Base-by-base conservation (phyloP, 1,139 yeast genomes). In the Waltiozyma sp. region DNA sequence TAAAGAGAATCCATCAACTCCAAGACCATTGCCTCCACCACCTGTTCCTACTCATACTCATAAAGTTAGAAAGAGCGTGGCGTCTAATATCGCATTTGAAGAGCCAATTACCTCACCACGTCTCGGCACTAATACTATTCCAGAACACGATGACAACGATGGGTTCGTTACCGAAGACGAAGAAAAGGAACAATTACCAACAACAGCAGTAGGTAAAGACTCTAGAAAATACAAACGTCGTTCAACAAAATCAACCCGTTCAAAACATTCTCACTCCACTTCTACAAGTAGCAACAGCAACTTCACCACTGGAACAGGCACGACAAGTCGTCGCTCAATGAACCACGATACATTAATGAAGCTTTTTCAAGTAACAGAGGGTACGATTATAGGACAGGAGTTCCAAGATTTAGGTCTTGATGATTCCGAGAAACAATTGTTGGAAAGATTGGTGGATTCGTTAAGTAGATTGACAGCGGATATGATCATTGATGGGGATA, bases 371-470 rank as follows among this genome's bases (percentile, higher is more conserved):
- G 52, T 55, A 19, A 54, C 59, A 1, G 56, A 55, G 33, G 59
- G 59, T 3, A 54, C 59, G 1, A 51, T 55, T 14, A 49, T 55
- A 15, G 59, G 59, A 5, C 57, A 54, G 53, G 93, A 85, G 52
- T 83, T 88, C 56, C 77, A 80, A 41, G 77, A 76, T 45, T 64
- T 88, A 47, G 85, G 84, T 40, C 69, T 88, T 48, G 89, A 93
- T 3, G 64, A 73, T 0, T 80, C 80, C 48, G 96, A 88, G 58
- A 83, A 84, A 51, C 82, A 77, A 51, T 68, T 88, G 42, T 70
- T 89, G 41, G 96, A 88, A 58, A 80, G 86, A 61, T 77, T 89
- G 40, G 84, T 89, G 5, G 95, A 87, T 55, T 81, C 94, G 2
- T 67, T 89, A 45, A 81, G 93, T 19, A 70, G 93, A 53, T 71